phyloP scores from a whole-genome alignment of 805 yeast genomes.

The Jamesozyma hellenica region DNA sequence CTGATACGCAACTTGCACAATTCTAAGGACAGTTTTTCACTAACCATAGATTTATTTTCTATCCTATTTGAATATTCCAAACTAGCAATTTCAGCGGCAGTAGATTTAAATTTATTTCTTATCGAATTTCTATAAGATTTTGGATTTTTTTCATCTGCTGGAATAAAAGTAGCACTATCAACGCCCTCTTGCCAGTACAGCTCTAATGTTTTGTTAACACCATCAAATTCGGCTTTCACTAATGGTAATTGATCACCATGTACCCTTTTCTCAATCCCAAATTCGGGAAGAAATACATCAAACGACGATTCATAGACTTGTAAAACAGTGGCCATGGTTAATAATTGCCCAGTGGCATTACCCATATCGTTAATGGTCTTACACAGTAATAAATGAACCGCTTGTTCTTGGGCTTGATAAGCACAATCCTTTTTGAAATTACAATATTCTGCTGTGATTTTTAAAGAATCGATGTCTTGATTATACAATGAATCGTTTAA shows the following conservation, averaged over 20 bases:
- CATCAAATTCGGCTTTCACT: conserved; percentile 85
- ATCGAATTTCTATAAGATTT: conserved; percentile 68
- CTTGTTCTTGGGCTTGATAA: conserved; percentile 85
- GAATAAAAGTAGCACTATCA: conserved; percentile 83
- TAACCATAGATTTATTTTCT: conserved; percentile 18
- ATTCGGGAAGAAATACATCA: conserved; percentile 84
- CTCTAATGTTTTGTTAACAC: conserved; percentile 55
- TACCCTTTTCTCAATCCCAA: conserved; percentile 90
- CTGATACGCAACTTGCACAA: conserved; percentile 41
- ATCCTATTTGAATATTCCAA: conserved; percentile 26
- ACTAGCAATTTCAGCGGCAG: conserved; percentile 62
- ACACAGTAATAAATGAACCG: conserved; percentile 74
- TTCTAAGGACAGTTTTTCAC: conserved; percentile 39
- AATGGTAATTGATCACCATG: conserved; percentile 96
- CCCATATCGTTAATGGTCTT: conserved; percentile 73
- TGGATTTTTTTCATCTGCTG: conserved; percentile 78
- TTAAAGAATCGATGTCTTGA: conserved; percentile 58
- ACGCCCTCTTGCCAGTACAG: conserved; percentile 88
- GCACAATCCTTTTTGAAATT: conserved; percentile 95
- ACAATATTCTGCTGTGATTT: conserved; percentile 83
- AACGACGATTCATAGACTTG: conserved; percentile 95
- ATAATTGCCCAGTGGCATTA: conserved; percentile 64
- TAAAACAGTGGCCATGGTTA: conserved; percentile 76
- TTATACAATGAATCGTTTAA: conserved; percentile 36
- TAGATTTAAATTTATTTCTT: conserved; percentile 65